Percentiles rank a stretch among this genome's conserved stretches.
These are phyloP conservation scores for Yarrowia sp. DNA, from an alignment of 805 yeast genomes.

Conservation along the genomic window DNA sequence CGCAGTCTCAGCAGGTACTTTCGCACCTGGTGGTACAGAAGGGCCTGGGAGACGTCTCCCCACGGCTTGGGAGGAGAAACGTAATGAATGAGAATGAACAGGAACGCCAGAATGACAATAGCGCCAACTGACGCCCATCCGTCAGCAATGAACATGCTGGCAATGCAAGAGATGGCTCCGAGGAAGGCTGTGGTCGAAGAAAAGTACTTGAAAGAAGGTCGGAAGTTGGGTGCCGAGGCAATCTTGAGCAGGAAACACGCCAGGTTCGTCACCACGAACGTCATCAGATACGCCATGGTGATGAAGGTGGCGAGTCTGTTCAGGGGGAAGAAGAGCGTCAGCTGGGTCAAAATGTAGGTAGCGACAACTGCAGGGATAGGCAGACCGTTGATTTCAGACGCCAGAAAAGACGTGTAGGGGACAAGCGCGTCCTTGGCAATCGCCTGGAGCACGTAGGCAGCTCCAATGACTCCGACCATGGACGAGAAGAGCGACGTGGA, in stretches of 20 bases:
- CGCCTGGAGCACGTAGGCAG: constrained; percentile 87
- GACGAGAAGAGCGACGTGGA: constrained; percentile 90
- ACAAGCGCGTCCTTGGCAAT: constrained; percentile 83
- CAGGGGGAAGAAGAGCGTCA: constrained; percentile 83
- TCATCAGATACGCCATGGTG: constrained; percentile 96
- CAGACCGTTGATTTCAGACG: constrained; percentile 46
- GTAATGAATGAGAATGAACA: constrained; percentile 81
- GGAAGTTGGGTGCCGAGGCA: constrained; percentile 95
- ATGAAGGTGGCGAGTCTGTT: constrained; percentile 92
- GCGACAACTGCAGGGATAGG: constrained; percentile 65
- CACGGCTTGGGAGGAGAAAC: constrained; percentile 92
- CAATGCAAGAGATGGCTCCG: constrained; percentile 67
- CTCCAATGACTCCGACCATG: constrained; percentile 94
- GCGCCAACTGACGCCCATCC: constrained; percentile 82
- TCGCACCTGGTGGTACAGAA: constrained; percentile 94
- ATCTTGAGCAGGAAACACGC: constrained; percentile 87
- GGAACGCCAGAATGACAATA: constrained; percentile 57
- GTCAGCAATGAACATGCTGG: constrained; percentile 94
- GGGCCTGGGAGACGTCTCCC: constrained; percentile 96
- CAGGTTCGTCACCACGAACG: constrained; percentile 87
- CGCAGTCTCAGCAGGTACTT: constrained; percentile 79
- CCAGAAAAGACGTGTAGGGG: constrained; percentile 70
- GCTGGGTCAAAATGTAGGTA: constrained; percentile 81
- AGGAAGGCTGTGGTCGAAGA: constrained; percentile 73
- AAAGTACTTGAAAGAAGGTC: constrained; percentile 92